Evolutionary conservation across 1,284 basidiomycete genomes (phyloP), one percentile per base, ranked within the genome.

Genomic region (Kwoniella shivajii): DNA sequence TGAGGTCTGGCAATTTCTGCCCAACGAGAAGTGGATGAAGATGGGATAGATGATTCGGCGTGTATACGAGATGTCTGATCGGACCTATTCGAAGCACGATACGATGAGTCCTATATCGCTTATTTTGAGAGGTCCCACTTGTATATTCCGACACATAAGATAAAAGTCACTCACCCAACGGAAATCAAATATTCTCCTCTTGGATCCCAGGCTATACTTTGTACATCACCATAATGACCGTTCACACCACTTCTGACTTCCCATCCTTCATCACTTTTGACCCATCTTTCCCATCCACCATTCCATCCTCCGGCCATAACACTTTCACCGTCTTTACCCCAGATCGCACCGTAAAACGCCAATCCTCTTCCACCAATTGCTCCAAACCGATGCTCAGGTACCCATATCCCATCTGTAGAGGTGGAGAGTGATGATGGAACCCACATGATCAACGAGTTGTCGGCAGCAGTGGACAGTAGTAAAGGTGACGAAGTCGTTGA

Each of bases 371-470:
- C 91, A 24, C 90, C 90, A 42, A 97, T 83, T 61, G 96, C 91
- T 36, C 93, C 93, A 71, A 97, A 97, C 4, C 93, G 86, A 68
- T 91, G 88, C 22, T 83, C 80, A 59, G 89, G 92, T 42, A 92
- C 86, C 94, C 94, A 97, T 43, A 97, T 84, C 1, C 86, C 85
- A 18, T 84, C 82, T 1, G 83, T 77, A 6, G 79, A 73, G 11
- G 7, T 10, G 80, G 79, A 51, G 4, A 80, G 62, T 2, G 82
- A 75, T 1, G 88, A 85, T 1, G 90, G 90, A 1, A 88, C 86
- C 93, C 93, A 98, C 46, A 96, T 78, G 60, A 96, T 94, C 34
- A 96, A 74, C 13, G 92, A 96, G 34, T 92, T 93, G 76, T 97
- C 93, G 0, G 89, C 87, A 0, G 94, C 94, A 2, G 90, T 88